These are phyloP conservation scores for Xylariaceae sp. DNA, from an alignment of 2,329 filamentous ascomycete species.

Conservation along the genomic window DNA sequence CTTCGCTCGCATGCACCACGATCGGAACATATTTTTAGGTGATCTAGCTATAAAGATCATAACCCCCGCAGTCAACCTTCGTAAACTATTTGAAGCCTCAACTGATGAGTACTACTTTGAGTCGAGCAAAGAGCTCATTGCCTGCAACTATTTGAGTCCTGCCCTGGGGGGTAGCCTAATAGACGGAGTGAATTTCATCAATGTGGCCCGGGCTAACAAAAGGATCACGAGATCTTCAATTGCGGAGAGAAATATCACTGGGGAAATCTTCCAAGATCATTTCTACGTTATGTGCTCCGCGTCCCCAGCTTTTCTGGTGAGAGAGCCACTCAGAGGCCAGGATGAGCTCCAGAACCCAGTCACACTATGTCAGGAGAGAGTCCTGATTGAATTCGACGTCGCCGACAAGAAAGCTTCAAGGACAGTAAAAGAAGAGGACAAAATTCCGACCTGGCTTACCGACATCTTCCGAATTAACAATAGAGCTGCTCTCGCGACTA, in stretches of 20 bases:
- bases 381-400: slow-evolving; percentile 36
- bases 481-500: too few species aligned
- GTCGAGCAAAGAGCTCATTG: slow-evolving; percentile 22
- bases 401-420: neutral
- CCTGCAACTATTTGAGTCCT: neutral
- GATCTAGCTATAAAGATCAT: too few species aligned
- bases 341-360: slow-evolving; percentile 32
- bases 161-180: too few species aligned
- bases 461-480: neutral
- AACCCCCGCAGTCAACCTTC: slow-evolving; percentile 34
- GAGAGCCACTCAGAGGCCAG: slow-evolving; percentile 28
- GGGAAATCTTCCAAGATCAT: slow-evolving; percentile 29
- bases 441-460: neutral
- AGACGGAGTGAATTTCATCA: too few species aligned
- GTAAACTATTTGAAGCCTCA: slow-evolving; percentile 38
- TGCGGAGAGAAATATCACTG: slow-evolving; percentile 26
- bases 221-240: neutral
- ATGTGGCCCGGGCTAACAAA: too few species aligned
- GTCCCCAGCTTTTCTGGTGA: slow-evolving; percentile 35
- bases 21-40: too few species aligned
- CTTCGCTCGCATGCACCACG: too few species aligned
- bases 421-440: neutral
- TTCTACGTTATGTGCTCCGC: slow-evolving; percentile 35
- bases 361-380: slow-evolving; percentile 35
- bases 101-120: slow-evolving; percentile 36